Percentiles rank a stretch among this genome's conserved stretches.
Conservation (phyloP, 345 rosid genomes). For the Anastatica hierochuntica region DNA sequence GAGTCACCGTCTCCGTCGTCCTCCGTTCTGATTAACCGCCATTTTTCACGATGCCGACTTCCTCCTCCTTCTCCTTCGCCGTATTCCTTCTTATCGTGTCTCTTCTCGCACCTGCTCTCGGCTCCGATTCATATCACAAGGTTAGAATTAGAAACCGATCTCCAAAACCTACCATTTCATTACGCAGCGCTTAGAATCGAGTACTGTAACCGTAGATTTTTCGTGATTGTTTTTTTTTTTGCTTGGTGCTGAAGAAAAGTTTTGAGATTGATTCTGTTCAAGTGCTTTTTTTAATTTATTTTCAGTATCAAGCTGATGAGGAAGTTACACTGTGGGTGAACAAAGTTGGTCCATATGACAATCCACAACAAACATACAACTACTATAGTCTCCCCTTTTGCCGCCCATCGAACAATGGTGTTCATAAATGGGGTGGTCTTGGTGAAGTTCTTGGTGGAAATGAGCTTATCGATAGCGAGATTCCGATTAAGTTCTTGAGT, state of each 20-base stretch:
- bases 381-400: conserved; percentile 99
- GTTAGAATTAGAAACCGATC: conserved; percentile 38
- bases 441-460: conserved; percentile 99
- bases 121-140: conserved; percentile 95
- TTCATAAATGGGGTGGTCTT: conserved; percentile 99
- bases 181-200: conserved; percentile 10
- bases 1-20: background rate
- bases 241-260: background rate
- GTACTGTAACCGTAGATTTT: conserved; percentile 29
- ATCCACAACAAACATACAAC: conserved; percentile 99
- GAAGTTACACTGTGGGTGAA: conserved; percentile 93
- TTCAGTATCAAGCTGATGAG: conserved; percentile 77
- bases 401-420: conserved; percentile 42
- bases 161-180: background rate
- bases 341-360: conserved; percentile 97
- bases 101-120: conserved; percentile 31
- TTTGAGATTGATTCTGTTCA: too few species aligned
- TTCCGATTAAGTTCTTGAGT: conserved; percentile 79
- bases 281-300: background rate
- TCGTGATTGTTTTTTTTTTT: conserved; percentile 1
- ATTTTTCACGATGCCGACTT: background rate
- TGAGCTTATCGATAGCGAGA: conserved; percentile 92
- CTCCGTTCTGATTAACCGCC: background rate
- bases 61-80: conserved; percentile 20
- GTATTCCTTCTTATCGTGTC: conserved; percentile 31